Conservation (phyloP, 148 eudicot species). For the Beta vulgaris region DNA sequence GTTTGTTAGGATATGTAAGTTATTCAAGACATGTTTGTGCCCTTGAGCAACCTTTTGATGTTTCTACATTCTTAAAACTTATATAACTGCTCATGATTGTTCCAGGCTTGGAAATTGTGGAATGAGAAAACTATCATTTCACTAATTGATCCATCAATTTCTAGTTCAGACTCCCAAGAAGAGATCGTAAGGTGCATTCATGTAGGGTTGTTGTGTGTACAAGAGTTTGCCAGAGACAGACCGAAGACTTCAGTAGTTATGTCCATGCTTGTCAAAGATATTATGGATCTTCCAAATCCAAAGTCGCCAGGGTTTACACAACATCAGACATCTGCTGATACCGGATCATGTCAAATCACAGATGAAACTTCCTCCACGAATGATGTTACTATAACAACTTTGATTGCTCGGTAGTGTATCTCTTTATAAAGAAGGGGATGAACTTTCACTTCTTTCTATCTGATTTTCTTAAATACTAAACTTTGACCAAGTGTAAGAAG, state of each 20-base stretch:
- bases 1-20: slow-evolving; percentile 33
- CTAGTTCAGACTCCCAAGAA: slow-evolving; percentile 1
- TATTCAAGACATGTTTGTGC: background rate
- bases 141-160: slow-evolving; percentile 31
- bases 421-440: background rate
- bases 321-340: slow-evolving; percentile 16
- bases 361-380: slow-evolving; percentile 11
- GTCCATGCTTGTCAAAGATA: slow-evolving; percentile 26
- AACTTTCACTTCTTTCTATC: background rate
- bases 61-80: background rate
- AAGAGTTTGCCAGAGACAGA: slow-evolving; percentile 31
- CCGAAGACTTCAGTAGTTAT: slow-evolving; percentile 34
- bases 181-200: slow-evolving; percentile 38
- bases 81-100: background rate
- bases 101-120: slow-evolving; percentile 41
- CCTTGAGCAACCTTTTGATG: no score
- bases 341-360: slow-evolving; percentile 11
- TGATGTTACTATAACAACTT: slow-evolving; percentile 17
- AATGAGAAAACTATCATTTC: slow-evolving; percentile 13
- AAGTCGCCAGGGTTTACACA: slow-evolving; percentile 25
- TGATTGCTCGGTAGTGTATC: slow-evolving; percentile 15
- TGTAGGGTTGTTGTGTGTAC: slow-evolving; percentile 39
- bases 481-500: no score
- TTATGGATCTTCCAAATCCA: slow-evolving; percentile 18
- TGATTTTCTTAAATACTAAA: no score